Conservation (phyloP, 805 yeast species). For the Candida chilensis region DNA sequence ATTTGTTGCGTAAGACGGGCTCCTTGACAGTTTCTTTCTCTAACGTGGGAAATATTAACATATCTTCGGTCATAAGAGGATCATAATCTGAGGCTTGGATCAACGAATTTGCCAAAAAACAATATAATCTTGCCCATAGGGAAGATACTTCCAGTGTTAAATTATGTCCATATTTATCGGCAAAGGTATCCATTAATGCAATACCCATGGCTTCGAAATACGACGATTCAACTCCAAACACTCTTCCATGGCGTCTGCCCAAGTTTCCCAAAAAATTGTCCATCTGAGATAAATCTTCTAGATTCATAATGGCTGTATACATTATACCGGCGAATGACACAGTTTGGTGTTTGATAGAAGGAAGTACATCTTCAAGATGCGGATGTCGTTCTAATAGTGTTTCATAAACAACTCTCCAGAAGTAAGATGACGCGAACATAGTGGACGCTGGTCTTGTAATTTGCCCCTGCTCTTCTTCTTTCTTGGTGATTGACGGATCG, state of each 20-base stretch:
- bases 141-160: background rate
- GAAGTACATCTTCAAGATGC: background rate
- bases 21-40: no score
- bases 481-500: background rate
- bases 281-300: constrained; percentile 1
- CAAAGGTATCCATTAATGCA: constrained; percentile 1
- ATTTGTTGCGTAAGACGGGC: no score
- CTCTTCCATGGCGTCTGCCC: constrained; percentile 1
- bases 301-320: background rate
- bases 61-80: background rate
- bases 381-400: background rate
- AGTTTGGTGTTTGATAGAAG: constrained; percentile 1
- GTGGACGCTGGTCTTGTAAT: background rate
- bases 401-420: constrained; percentile 1
- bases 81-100: background rate
- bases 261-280: background rate
- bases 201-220: constrained; percentile 1
- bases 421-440: background rate
- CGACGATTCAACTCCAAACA: background rate
- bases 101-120: constrained; percentile 1
- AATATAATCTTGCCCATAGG: constrained; percentile 1
- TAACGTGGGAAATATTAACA: background rate
- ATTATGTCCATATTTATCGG: background rate
- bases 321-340: constrained; percentile 1
- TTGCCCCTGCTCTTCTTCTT: background rate